These are phyloP conservation scores for Yamadazyma taylorii DNA, from an alignment of 1,139 yeast species.

Conservation along the genomic window DNA sequence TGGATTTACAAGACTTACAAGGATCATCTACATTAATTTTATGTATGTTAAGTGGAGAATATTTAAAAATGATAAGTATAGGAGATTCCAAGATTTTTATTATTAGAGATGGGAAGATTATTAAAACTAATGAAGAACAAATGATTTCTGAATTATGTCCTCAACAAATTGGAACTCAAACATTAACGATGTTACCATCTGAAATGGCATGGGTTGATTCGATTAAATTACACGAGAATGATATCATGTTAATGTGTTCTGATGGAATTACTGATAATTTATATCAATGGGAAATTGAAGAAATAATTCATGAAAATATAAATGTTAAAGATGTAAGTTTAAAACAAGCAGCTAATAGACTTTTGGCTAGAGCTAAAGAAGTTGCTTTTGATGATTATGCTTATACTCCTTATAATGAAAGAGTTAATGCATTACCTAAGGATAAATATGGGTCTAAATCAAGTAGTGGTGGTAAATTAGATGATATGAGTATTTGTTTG, in stretches of 20 bases:
- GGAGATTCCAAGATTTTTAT: conserved; percentile 57
- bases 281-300: conserved; percentile 47
- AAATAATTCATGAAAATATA: conserved; percentile 34
- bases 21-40: conserved; percentile 57
- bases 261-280: conserved; percentile 59
- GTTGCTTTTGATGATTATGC: conserved; percentile 57
- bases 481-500: conserved; percentile 54
- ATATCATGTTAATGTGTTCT: conserved; percentile 48
- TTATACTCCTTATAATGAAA: conserved; percentile 55
- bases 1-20: conserved; percentile 49
- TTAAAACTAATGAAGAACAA: conserved; percentile 49
- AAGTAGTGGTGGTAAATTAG: conserved; percentile 55
- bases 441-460: conserved; percentile 29
- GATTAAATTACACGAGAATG: conserved; percentile 39
- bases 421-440: conserved; percentile 45
- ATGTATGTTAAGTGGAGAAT: conserved; percentile 52
- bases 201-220: conserved; percentile 51
- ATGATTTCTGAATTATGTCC: conserved; percentile 51
- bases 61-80: conserved; percentile 49
- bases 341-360: conserved; percentile 39
- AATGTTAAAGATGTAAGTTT: conserved; percentile 27
- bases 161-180: conserved; percentile 57
- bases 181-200: conserved; percentile 45
- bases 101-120: conserved; percentile 47
- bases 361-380: conserved; percentile 47